Conservation (phyloP, 208 protist species). For the Wallacemonas sp. region DNA sequence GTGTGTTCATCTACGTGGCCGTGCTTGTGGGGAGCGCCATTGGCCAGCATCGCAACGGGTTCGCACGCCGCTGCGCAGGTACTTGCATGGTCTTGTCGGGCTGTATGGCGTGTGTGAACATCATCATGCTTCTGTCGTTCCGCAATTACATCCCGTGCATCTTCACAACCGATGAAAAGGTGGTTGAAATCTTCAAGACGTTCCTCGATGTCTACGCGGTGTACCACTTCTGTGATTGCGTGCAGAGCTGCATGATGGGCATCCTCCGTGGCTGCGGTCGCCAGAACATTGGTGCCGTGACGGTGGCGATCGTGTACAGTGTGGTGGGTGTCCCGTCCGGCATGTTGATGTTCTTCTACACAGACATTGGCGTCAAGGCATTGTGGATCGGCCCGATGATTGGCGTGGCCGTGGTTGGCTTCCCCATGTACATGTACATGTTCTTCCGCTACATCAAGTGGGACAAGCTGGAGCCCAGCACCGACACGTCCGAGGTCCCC, state of each 20-base stretch:
- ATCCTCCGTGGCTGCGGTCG: constrained; percentile 71
- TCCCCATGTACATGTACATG: constrained; percentile 68
- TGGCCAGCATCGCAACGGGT: constrained; percentile 42
- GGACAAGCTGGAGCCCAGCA: constrained; percentile 30
- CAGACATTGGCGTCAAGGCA: constrained; percentile 52
- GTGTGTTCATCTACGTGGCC: constrained; percentile 68
- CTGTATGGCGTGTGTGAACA: constrained; percentile 39
- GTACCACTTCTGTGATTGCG: constrained; percentile 72
- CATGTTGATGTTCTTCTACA: constrained; percentile 58
- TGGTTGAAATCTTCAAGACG: constrained; percentile 31
- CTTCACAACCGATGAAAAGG: constrained; percentile 48
- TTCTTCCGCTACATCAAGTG: constrained; percentile 69
- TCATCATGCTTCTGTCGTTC: constrained; percentile 40
- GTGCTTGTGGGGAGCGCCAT: constrained; percentile 80
- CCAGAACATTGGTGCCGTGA: constrained; percentile 59
- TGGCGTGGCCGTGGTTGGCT: constrained; percentile 56
- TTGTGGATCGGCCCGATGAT: constrained; percentile 73
- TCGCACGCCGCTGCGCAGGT: constrained; percentile 57
- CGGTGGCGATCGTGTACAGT: constrained; percentile 68
- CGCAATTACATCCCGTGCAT: constrained; percentile 34
- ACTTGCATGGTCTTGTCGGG: constrained; percentile 35
- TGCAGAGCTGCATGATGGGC: constrained; percentile 85
- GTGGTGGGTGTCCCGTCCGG: constrained; percentile 75
- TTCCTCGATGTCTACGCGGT: constrained; percentile 45
- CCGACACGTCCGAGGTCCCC: not conserved